Evolutionary conservation across 306 rosid species (phyloP).

Genomic region (Abrus pulchellus): DNA sequence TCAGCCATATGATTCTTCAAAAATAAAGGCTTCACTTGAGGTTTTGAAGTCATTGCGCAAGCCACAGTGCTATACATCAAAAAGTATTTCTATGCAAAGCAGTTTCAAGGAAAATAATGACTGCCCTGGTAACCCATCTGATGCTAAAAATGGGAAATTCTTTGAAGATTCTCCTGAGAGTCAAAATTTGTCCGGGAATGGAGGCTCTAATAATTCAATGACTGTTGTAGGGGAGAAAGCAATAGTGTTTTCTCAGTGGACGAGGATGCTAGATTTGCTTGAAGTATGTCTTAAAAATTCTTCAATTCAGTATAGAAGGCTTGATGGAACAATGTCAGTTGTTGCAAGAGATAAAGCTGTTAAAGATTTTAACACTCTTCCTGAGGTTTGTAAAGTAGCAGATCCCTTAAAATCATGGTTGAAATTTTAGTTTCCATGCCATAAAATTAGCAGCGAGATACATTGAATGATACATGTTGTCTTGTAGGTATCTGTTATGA

Average conservation of each 20-base stretch:
- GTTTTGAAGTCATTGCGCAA: conserved; percentile 67
- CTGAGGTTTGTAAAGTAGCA: conserved; percentile 84
- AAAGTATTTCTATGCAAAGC: conserved; percentile 45
- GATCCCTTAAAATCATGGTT: conserved; percentile 34
- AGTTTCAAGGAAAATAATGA: conserved; percentile 50
- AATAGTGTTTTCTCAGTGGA: conserved; percentile 99
- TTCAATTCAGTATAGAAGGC: conserved; percentile 92
- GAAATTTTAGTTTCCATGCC: conserved; percentile 18
- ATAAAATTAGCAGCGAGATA: conserved; percentile 12
- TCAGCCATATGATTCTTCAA: conserved; percentile 66
- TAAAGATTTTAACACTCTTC: conserved; percentile 91
- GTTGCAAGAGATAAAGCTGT: conserved; percentile 95
- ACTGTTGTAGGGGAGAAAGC: conserved; percentile 79
- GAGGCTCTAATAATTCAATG: conserved; percentile 51
- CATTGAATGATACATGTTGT: conserved; percentile 6
- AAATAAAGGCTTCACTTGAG: conserved; percentile 89
- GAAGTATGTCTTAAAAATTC: conserved; percentile 82
- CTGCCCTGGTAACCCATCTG: conserved; percentile 54
- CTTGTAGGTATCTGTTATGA: conserved; percentile 63
- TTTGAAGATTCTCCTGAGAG: conserved; percentile 46
- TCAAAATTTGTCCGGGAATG: conserved; percentile 50
- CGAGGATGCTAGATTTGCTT: conserved; percentile 96
- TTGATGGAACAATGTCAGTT: conserved; percentile 98
- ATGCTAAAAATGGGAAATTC: conserved; percentile 51
- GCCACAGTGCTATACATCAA: conserved; percentile 55